Evolutionary conservation across 441 rosid species (phyloP).

Genomic region (Croton setiger): DNA sequence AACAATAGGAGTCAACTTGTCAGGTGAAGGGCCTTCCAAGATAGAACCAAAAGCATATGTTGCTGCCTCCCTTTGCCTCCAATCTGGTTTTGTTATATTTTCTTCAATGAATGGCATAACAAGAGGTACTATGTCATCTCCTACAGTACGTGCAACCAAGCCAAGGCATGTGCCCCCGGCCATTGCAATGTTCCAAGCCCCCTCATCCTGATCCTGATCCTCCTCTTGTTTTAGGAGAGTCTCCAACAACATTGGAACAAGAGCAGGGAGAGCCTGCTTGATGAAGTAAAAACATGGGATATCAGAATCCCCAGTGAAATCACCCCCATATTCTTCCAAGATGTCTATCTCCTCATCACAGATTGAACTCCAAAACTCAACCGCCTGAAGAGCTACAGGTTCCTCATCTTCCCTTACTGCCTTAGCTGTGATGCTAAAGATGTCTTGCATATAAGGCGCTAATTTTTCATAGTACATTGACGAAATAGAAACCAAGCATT

Average conservation of each 20-base stretch:
- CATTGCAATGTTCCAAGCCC: slow-evolving; percentile 62
- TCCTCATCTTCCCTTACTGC: slow-evolving; percentile 54
- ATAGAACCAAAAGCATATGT: too few species aligned
- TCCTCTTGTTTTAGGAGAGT: slow-evolving; percentile 58
- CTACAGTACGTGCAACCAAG: slow-evolving; percentile 51
- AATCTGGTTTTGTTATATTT: slow-evolving; percentile 26
- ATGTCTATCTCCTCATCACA: slow-evolving; percentile 77
- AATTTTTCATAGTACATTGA: slow-evolving; percentile 48
- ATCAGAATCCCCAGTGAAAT: slow-evolving; percentile 59
- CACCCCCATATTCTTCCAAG: slow-evolving; percentile 62
- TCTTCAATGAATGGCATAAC: slow-evolving; percentile 55
- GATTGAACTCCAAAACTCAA: slow-evolving; percentile 60
- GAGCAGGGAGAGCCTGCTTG: slow-evolving; percentile 51
- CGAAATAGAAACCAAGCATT: slow-evolving; percentile 52
- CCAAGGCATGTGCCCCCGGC: slow-evolving; percentile 85
- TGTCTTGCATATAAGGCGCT: slow-evolving; percentile 46
- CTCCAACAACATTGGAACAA: slow-evolving; percentile 56
- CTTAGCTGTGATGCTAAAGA: slow-evolving; percentile 44
- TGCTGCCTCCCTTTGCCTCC: too few species aligned
- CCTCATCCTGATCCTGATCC: slow-evolving; percentile 56
- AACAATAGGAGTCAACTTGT: too few species aligned
- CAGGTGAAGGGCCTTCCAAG: too few species aligned
- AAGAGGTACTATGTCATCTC: slow-evolving; percentile 48
- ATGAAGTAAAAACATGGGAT: slow-evolving; percentile 63
- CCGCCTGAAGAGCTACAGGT: slow-evolving; percentile 53